Base-by-base conservation (phyloP, 805 yeast genomes). In the Maudiozyma saulgeensis region DNA sequence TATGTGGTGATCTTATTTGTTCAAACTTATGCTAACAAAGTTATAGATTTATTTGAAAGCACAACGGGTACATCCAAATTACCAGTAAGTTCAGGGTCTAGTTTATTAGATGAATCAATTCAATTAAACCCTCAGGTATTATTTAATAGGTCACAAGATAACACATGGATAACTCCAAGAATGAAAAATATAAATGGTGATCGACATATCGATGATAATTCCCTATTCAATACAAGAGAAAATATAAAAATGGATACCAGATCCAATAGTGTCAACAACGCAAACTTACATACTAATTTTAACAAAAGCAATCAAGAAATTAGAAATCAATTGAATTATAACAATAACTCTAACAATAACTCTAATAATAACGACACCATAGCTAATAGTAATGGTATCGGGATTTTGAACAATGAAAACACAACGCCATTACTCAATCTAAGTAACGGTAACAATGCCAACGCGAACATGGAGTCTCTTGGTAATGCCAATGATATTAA, bases 21-120 rank as follows among this genome's bases (percentile, higher is more conserved):
- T 15, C 84, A 80, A 56, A 80, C 86, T 0, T 82, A 81, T 60
- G 73, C 77, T 1, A 74, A 75, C 37, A 84, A 80, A 60, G 73
- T 81, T 50, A 63, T 62, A 32, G 57, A 55, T 6, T 48, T 56
- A n/a, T 52, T 56, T 37, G 52, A 49, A 25, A 31, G 34, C 11
- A 31, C 44, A 4, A 19, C 44, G 11, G 43, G 47, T 8, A 16
- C 26, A 21, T 6, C 26, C 18, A 45, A 39, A 38, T 28, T 5
- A 16, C 35, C 15, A 4, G 15, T 31, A 9, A 26, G 13, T 8
- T 28, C 37, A 2, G 44, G 44, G 6, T 42, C 44, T 18, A 18
- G 37, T 11, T 16, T 19, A 31, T 16, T 41, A 11, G 45, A 21
- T 34, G 40, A 21, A 23, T n/a, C 16, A 2, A 15, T 32, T 23